A percentile compares a stretch with the other conserved stretches of the same genome.
These are phyloP conservation scores for Voacanga thouarsii DNA, from an alignment of 257 asterid genomes.

Conservation along the genomic window DNA sequence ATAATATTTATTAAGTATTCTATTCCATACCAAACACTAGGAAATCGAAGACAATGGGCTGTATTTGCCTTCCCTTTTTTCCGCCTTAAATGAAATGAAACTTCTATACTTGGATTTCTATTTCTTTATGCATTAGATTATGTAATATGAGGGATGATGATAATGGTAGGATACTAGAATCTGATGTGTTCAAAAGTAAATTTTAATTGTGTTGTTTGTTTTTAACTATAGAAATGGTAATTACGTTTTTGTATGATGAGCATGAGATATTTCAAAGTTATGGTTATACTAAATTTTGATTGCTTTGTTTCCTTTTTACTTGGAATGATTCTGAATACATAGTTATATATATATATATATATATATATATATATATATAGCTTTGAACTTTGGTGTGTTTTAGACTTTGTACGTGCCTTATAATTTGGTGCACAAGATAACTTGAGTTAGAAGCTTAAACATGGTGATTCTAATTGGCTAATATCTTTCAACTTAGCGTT, in stretches of 20 bases:
- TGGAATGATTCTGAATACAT: too few relatives aligned
- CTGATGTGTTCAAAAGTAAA: neutral
- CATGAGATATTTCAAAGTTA: neutral
- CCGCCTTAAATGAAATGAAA: neutral
- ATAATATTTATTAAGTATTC: neutral
- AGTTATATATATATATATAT: too few relatives aligned
- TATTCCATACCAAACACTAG: constrained; percentile 77
- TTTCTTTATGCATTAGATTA: neutral
- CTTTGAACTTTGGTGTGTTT: too few relatives aligned
- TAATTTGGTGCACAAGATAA: too few relatives aligned
- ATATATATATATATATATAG: too few relatives aligned
- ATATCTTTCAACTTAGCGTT: too few relatives aligned
- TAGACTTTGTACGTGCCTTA: too few relatives aligned
- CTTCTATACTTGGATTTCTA: neutral
- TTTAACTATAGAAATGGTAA: neutral
- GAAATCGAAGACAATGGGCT: constrained; percentile 15
- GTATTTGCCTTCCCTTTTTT: constrained; percentile 98
- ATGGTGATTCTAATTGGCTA: too few relatives aligned
- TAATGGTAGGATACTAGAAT: neutral
- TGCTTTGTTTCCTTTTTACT: too few relatives aligned
- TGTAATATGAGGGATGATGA: neutral
- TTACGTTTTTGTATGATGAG: neutral
- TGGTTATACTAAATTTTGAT: too few relatives aligned
- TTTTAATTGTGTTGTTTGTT: neutral
- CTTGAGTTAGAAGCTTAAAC: too few relatives aligned